phyloP scores from a whole-genome alignment of 2,329 filamentous ascomycete species.

The Delphinella strobiligena region DNA sequence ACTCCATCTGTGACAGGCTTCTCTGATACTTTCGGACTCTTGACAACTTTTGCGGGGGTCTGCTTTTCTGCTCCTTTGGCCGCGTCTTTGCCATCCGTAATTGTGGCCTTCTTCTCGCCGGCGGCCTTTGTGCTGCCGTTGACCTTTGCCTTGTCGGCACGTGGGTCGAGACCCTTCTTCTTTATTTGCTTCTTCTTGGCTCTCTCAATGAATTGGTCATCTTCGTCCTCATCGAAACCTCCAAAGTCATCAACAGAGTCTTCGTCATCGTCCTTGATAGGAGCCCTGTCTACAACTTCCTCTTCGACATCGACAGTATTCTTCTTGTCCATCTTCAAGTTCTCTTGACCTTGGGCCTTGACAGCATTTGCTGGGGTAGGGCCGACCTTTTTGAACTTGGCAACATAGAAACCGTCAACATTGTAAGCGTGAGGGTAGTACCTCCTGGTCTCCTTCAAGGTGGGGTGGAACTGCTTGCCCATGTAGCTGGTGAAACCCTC shows the following conservation, averaged over 20 bases:
- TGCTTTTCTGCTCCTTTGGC: neutral
- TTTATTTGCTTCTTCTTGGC: constrained; percentile 30
- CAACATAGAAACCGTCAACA: constrained; percentile 96
- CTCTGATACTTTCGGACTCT: constrained; percentile 7
- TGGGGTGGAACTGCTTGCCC: constrained; percentile 82
- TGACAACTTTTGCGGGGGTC: constrained; percentile 1
- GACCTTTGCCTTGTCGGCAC: constrained; percentile 18
- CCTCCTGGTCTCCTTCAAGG: constrained; percentile 67
- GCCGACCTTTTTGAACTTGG: constrained; percentile 89
- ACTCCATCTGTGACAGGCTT: constrained; percentile 7
- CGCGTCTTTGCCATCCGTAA: neutral
- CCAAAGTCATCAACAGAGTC: constrained; percentile 32
- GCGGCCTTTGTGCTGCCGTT: constrained; percentile 12
- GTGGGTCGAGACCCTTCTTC: constrained; percentile 37
- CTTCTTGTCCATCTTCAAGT: constrained; percentile 18
- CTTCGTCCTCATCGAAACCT: constrained; percentile 39
- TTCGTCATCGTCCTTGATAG: constrained; percentile 39
- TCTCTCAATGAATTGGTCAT: constrained; percentile 34
- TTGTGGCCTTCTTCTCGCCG: constrained; percentile 6
- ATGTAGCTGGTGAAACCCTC: constrained; percentile 85
- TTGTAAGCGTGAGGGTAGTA: constrained; percentile 91
- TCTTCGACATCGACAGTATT: constrained; percentile 13
- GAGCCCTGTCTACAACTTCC: constrained; percentile 54
- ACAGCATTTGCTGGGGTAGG: constrained; percentile 55
- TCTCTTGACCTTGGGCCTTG: constrained; percentile 23